phyloP scores from a whole-genome alignment of 1,284 basidiomycete species.

The Tremellales sp. region DNA sequence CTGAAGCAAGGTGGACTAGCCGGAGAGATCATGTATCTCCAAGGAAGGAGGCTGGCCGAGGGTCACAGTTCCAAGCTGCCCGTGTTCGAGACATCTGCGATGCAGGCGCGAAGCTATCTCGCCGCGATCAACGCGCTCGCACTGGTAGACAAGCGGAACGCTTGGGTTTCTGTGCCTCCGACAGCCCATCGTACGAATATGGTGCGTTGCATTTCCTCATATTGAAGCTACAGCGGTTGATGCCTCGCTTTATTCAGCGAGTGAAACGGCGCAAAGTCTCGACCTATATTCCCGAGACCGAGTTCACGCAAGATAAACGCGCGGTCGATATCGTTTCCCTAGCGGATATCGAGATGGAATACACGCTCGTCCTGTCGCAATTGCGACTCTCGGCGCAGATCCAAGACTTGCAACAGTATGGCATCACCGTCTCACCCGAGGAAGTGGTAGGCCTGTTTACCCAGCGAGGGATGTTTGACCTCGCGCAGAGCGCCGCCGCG shows the following conservation, averaged over 20 bases:
- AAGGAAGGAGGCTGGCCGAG: constrained; percentile 72
- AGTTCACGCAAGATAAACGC: constrained; percentile 56
- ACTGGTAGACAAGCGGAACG: constrained; percentile 71
- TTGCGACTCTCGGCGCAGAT: constrained; percentile 68
- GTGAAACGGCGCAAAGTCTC: constrained; percentile 69
- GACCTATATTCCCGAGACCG: constrained; percentile 71
- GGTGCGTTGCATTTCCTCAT: not conserved
- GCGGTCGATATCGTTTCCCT: constrained; percentile 76
- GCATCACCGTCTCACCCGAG: constrained; percentile 61
- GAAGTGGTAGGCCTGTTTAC: constrained; percentile 77
- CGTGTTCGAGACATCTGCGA: constrained; percentile 61
- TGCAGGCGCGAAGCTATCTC: constrained; percentile 75
- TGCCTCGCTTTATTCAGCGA: constrained; percentile 18
- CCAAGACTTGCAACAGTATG: constrained; percentile 54
- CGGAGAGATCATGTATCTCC: constrained; percentile 89
- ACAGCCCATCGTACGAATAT: no score
- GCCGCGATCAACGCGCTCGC: constrained; percentile 87
- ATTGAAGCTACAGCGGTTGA: not conserved
- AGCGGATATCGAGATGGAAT: constrained; percentile 78
- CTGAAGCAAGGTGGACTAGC: constrained; percentile 54
- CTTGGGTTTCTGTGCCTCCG: constrained; percentile 69
- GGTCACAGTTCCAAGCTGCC: constrained; percentile 21
- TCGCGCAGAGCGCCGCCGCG: constrained; percentile 72
- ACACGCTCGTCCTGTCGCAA: constrained; percentile 71
- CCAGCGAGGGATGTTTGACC: constrained; percentile 72